Conservation (phyloP, 495 filamentous ascomycete genomes). For the Lophiostoma macrostomum region DNA sequence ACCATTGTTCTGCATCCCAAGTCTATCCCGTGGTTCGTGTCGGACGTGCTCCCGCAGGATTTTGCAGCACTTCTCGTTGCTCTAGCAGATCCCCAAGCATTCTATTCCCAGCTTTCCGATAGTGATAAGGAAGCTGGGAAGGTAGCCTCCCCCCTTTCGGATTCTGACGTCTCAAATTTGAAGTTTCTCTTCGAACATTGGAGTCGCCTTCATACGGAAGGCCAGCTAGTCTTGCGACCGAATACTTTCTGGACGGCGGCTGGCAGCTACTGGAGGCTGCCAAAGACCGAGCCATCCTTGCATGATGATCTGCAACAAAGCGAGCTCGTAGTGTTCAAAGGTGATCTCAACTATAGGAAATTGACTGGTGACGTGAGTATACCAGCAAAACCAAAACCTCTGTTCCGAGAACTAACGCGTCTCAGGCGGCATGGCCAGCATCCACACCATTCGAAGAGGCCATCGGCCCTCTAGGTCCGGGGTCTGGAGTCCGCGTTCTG, state of each 20-base stretch:
- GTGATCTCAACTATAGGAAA: constrained; percentile 94
- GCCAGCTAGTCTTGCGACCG: constrained; percentile 72
- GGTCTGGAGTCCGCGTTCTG: constrained; percentile 75
- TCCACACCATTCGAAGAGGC: constrained; percentile 82
- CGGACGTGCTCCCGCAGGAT: constrained; percentile 82
- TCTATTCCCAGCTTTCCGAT: constrained; percentile 67
- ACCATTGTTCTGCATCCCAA: constrained; percentile 90
- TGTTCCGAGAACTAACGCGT: constrained; percentile 13
- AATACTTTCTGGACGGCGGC: constrained; percentile 88
- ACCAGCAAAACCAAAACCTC: neutral
- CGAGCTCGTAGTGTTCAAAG: constrained; percentile 95
- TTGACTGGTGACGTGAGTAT: constrained; percentile 76
- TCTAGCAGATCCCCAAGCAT: constrained; percentile 67
- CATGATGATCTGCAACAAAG: constrained; percentile 75
- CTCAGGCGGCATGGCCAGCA: constrained; percentile 76
- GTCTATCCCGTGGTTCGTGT: constrained; percentile 95
- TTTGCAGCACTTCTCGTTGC: constrained; percentile 75
- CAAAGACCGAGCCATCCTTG: constrained; percentile 60
- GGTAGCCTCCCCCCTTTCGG: constrained; percentile 56
- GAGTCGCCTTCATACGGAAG: constrained; percentile 74
- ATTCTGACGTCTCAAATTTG: constrained; percentile 65
- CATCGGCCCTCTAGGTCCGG: constrained; percentile 79
- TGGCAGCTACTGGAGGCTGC: constrained; percentile 83
- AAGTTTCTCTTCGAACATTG: constrained; percentile 76
- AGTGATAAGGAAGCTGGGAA: constrained; percentile 58